Base-by-base conservation (phyloP, 2,329 filamentous ascomycete species). In the Venturia nashicola region DNA sequence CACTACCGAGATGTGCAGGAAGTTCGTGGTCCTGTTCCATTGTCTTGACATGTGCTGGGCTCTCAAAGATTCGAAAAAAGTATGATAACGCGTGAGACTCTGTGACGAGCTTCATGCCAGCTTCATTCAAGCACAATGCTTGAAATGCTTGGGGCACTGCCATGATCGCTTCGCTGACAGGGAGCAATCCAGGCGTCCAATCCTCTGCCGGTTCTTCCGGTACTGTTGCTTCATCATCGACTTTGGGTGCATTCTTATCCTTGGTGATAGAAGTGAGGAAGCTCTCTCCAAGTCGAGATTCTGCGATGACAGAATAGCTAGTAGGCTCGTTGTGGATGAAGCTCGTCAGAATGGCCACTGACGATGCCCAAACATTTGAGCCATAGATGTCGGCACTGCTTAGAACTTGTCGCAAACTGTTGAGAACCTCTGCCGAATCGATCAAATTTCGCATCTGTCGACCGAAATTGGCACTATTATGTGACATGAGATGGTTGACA, bases 281-380 rank as follows among this genome's bases (percentile, higher is more conserved):
- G 61, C 86, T 90, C 72, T 88, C 88, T 70, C 94, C 92, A 69
- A 99, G 82, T 27, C 91, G 91, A 61, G 94, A 93, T 76, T 99
- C 94, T 16, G 90, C 91, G 68, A 99, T 94, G 32, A 96, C 91
- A 36, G 91, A 88, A 73, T 96, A 99, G 74, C 94, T 99, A 0
- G 94, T 99, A 0, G 94, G 94, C 71, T 99, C 94, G 72, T 97
- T 97, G 76, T 99, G 95, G 70, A 99, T 96, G 75, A 99, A 99
- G 69, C 91, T 93, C 71, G 90, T 94, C 61, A 99, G 79, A 64
- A 97, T 93, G 63, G 88, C 92, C 66, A 96, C 90, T 7, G 91
- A 89, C 72, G 92, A 92, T 60, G 91, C 96, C 94, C 94, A 99
- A 5, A 97, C 91, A 65, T 94, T 88, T 2, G 93, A 94, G 14